Evolutionary conservation across 495 filamentous ascomycete genomes (phyloP), one percentile per base, ranked within the genome.

Genomic region (Annulohypoxylon moriforme): DNA sequence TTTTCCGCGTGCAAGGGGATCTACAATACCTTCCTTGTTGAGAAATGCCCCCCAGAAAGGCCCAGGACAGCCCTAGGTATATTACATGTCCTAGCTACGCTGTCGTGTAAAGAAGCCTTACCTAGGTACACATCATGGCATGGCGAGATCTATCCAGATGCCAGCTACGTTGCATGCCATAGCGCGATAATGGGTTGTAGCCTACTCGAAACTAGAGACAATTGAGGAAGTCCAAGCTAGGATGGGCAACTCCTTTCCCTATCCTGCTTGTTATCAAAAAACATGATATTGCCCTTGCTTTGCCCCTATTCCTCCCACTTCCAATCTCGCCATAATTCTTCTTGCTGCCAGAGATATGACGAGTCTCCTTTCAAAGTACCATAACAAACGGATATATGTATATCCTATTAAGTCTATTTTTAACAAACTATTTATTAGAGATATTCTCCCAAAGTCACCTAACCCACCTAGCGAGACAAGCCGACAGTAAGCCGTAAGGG

Each of bases 1-100:
- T 40, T 58, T 58, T 27, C 55, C 34, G 34, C 55, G 33, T 58
- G 34, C 34, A 9, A 58, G 18, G 33, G 27, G 52, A 56, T 36
- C 52, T 40, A 25, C 4, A 59, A 47, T 29, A 44, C 53, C 44
- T 33, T 34, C 34, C 40, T 44, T 50, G 53, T 59, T 60, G 42
- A 42, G 24, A 33, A 61, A 29, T 9, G 18, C 22, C 18, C 4
- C 31, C 33, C 6, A 9, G 11, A 33, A 24, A 44, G 16, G 13
- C 38, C 34, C 16, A 61, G 22, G 8, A 44, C 55, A 68, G 64
- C 64, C 64, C 47, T 68, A 60, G 64, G 31, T 44, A 68, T 68
- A 68, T 68, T 18, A 16, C n/a, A 44, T 65, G 22, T 20, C 33
- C 9, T 50, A 27, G 18, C 16, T 40, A 58, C 24, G 11, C 34